phyloP scores from a whole-genome alignment of 1,284 basidiomycete species.

The Moesziomyces sp. region DNA sequence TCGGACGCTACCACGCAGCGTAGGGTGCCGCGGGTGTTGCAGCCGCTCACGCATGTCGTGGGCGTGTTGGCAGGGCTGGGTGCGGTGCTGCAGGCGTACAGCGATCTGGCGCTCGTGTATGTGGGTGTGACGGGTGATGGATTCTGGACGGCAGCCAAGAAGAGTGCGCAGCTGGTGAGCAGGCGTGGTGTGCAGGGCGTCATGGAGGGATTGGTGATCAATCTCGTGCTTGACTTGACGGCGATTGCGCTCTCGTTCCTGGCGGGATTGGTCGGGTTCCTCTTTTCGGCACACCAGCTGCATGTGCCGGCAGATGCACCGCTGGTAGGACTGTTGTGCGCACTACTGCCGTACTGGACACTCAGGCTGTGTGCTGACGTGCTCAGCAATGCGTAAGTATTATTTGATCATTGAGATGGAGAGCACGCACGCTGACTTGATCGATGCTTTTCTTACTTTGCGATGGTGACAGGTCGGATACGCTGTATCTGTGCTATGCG shows the following conservation, averaged over 20 bases:
- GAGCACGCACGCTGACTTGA: background rate
- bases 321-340: slow-evolving; percentile 80
- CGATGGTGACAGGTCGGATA: slow-evolving; percentile 72
- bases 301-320: slow-evolving; percentile 81
- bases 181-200: slow-evolving; percentile 67
- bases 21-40: slow-evolving; percentile 64
- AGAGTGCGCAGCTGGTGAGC: slow-evolving; percentile 74
- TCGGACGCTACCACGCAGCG: slow-evolving; percentile 44
- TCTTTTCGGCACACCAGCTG: slow-evolving; percentile 86
- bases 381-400: slow-evolving; percentile 78
- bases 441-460: background rate
- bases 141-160: slow-evolving; percentile 81
- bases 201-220: slow-evolving; percentile 74
- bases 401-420: too few species aligned
- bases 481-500: slow-evolving; percentile 87
- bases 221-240: slow-evolving; percentile 74
- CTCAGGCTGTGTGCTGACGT: slow-evolving; percentile 84
- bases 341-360: slow-evolving; percentile 81
- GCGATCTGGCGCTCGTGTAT: slow-evolving; percentile 84
- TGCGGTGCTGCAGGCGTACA: slow-evolving; percentile 67
- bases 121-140: slow-evolving; percentile 84
- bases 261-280: slow-evolving; percentile 82
- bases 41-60: slow-evolving; percentile 71
- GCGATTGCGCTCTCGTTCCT: slow-evolving; percentile 81
- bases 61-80: slow-evolving; percentile 76